Evolutionary conservation across 1,284 basidiomycete species (phyloP).

Genomic region (Rhizoctonia solani): DNA sequence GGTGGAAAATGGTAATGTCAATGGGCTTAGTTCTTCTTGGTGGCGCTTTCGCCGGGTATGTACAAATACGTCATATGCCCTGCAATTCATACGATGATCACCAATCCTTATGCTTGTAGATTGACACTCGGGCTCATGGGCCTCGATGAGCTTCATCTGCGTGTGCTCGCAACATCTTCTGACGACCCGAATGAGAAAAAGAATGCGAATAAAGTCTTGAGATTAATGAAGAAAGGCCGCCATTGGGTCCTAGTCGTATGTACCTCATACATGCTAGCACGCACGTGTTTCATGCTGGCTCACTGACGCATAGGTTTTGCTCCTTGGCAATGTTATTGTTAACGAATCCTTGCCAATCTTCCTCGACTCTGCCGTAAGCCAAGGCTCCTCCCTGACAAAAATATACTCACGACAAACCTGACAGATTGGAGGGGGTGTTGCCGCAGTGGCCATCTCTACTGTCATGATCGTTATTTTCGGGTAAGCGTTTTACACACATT

Average conservation of each 20-base stretch:
- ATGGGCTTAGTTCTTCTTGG: conserved; percentile 71
- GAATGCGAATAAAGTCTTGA: conserved; percentile 76
- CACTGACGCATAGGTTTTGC: conserved; percentile 59
- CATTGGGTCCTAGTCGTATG: conserved; percentile 92
- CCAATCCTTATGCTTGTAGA: conserved; percentile 41
- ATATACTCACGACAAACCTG: background rate
- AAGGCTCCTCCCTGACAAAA: conserved; percentile 37
- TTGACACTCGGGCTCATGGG: conserved; percentile 94
- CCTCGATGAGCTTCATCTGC: conserved; percentile 88
- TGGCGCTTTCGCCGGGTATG: conserved; percentile 85
- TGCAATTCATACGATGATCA: background rate
- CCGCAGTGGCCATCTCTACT: conserved; percentile 83
- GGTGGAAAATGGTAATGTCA: conserved; percentile 69
- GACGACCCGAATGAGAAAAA: conserved; percentile 66
- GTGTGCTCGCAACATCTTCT: conserved; percentile 81
- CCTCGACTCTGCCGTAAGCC: conserved; percentile 79
- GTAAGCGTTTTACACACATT: conserved; percentile 50
- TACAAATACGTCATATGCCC: conserved; percentile 34
- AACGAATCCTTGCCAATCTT: conserved; percentile 95
- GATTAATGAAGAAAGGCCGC: conserved; percentile 77
- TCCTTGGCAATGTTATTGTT: conserved; percentile 84
- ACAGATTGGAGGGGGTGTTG: conserved; percentile 80
- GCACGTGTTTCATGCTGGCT: background rate
- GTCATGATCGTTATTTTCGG: conserved; percentile 84
- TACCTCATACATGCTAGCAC: background rate